phyloP scores from a whole-genome alignment of 352 stramenopile species.

The Thraustotheca clavata region DNA sequence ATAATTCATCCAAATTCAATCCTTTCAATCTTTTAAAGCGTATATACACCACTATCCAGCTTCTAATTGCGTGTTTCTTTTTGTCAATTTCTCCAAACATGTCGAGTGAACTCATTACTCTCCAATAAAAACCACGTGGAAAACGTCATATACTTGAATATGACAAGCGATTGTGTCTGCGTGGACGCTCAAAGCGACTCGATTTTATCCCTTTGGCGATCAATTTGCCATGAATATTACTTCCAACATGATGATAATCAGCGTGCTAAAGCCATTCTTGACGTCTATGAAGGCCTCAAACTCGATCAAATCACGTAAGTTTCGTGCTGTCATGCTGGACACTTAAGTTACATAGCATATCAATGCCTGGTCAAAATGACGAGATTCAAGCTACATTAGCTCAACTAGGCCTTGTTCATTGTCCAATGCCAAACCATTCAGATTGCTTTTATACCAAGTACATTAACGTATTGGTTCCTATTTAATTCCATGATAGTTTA shows the following conservation, averaged over 20 bases:
- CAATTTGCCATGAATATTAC: conserved; percentile 9
- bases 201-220: not conserved
- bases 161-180: not conserved
- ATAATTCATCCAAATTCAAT: no score
- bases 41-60: no score
- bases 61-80: no score
- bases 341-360: not conserved
- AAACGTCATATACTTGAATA: not conserved
- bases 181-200: not conserved
- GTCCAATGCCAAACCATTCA: not conserved
- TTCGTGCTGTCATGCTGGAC: not conserved
- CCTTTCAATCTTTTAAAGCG: no score
- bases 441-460: conserved; percentile 8
- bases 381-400: not conserved
- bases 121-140: not conserved
- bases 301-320: not conserved
- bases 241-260: conserved; percentile 6
- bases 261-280: conserved; percentile 3
- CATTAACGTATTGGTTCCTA: not conserved
- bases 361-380: not conserved
- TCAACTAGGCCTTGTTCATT: not conserved
- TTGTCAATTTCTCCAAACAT: no score
- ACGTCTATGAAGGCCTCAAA: conserved; percentile 13
- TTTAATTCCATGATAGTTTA: not conserved
- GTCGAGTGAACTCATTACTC: no score